These are phyloP conservation scores for Ceratobasidium sp. DNA, from an alignment of 1,284 basidiomycete species.

Conservation along the genomic window DNA sequence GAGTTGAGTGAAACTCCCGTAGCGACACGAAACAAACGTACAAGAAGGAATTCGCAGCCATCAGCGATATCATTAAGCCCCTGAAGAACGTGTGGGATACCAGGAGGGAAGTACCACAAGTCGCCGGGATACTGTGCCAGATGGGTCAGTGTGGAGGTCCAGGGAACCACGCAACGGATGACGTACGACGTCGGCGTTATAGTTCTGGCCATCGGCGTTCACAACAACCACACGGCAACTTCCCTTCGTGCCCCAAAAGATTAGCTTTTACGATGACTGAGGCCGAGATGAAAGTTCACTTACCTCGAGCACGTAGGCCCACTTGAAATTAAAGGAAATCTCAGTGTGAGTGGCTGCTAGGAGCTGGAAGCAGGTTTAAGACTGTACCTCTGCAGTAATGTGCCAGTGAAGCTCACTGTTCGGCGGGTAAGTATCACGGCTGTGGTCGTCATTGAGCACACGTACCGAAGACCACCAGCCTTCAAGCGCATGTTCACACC, in stretches of 20 bases:
- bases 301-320: constrained; percentile 73
- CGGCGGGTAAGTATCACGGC: neutral
- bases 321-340: constrained; percentile 57
- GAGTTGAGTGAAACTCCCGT: constrained; percentile 32
- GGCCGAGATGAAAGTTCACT: neutral
- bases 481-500: constrained; percentile 72
- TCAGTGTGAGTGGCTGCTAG: neutral
- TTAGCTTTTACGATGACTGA: neutral
- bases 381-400: constrained; percentile 48
- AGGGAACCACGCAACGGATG: neutral
- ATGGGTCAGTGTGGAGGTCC: neutral
- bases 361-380: neutral
- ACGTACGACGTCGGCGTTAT: constrained; percentile 69
- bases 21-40: constrained; percentile 55
- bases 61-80: constrained; percentile 69
- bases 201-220: constrained; percentile 71
- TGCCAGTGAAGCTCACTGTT: constrained; percentile 51
- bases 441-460: constrained; percentile 54
- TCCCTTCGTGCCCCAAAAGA: constrained; percentile 60
- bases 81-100: constrained; percentile 76
- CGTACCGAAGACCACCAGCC: constrained; percentile 71
- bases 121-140: constrained; percentile 49
- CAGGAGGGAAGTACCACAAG: constrained; percentile 75
- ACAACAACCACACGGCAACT: constrained; percentile 72
- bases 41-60: constrained; percentile 78